These are phyloP conservation scores for Leccinum disarticulatum DNA, from an alignment of 768 basidiomycete genomes.

Conservation along the genomic window DNA sequence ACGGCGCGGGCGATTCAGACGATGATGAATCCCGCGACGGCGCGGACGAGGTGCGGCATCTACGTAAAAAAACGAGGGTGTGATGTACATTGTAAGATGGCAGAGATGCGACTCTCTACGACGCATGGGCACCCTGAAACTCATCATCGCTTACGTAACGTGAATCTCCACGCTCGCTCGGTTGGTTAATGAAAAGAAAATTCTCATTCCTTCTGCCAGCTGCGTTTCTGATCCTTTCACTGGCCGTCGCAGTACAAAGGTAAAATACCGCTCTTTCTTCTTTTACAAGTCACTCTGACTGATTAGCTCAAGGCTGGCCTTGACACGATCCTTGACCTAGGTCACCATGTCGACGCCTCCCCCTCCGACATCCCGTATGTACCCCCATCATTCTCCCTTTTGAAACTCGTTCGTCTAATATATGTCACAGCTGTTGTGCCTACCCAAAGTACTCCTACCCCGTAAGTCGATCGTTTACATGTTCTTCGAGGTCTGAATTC, in stretches of 20 bases:
- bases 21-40: slow-evolving; percentile 3
- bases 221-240: background rate
- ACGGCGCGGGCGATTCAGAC: background rate
- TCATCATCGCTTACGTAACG: slow-evolving; percentile 21
- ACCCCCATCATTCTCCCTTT: background rate
- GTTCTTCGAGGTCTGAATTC: background rate
- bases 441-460: fast-evolving
- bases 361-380: slow-evolving; percentile 4
- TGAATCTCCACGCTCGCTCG: slow-evolving; percentile 6
- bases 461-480: slow-evolving; percentile 8
- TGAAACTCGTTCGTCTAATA: background rate
- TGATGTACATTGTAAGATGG: background rate
- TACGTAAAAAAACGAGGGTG: slow-evolving; percentile 18
- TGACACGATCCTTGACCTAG: slow-evolving; percentile 1
- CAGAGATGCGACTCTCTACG: background rate
- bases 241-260: slow-evolving; percentile 8
- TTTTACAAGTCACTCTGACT: background rate
- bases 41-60: slow-evolving; percentile 22
- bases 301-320: slow-evolving; percentile 4
- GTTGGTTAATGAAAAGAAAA: slow-evolving; percentile 10
- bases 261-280: background rate
- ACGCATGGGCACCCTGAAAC: background rate
- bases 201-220: slow-evolving; percentile 17
- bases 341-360: slow-evolving; percentile 5
- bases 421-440: background rate